Percentiles rank a stretch among this genome's conserved stretches.
phyloP scores from a whole-genome alignment of 805 yeast species.

The Starmerella davenportii region DNA sequence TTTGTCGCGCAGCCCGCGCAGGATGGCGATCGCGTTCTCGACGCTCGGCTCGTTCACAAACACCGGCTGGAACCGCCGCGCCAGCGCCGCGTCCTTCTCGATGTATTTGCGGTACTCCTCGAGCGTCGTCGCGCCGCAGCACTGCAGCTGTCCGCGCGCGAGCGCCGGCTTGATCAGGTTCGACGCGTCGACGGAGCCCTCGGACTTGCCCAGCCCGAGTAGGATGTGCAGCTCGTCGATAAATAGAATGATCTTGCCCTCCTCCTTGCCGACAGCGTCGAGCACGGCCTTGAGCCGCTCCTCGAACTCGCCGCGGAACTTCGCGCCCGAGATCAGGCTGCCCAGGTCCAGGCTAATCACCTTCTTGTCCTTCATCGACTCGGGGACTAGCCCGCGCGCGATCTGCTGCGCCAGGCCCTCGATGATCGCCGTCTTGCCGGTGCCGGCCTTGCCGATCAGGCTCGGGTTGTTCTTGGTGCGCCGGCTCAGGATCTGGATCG shows the following conservation, averaged over 20 bases:
- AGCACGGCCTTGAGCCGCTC: slow-evolving; percentile 93
- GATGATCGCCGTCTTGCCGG: slow-evolving; percentile 92
- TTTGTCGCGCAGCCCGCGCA: slow-evolving; percentile 82
- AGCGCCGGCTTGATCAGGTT: slow-evolving; percentile 82
- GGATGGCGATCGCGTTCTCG: slow-evolving; percentile 73
- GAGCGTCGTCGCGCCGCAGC: slow-evolving; percentile 91
- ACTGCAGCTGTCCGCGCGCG: slow-evolving; percentile 80
- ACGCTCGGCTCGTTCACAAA: slow-evolving; percentile 74
- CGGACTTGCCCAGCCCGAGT: slow-evolving; percentile 97
- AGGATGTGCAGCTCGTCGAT: slow-evolving; percentile 97
- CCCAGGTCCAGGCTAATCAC: slow-evolving; percentile 77
- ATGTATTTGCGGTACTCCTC: slow-evolving; percentile 86
- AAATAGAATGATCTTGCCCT: slow-evolving; percentile 70
- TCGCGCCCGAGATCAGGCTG: slow-evolving; percentile 81
- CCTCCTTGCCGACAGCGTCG: slow-evolving; percentile 78
- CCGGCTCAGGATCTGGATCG: slow-evolving; percentile 79
- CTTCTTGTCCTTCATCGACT: slow-evolving; percentile 70
- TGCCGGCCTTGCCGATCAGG: slow-evolving; percentile 89
- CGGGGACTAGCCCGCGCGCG: slow-evolving; percentile 83
- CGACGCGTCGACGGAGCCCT: slow-evolving; percentile 91
- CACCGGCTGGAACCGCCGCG: slow-evolving; percentile 86
- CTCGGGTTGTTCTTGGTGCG: slow-evolving; percentile 94
- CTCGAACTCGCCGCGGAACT: slow-evolving; percentile 90
- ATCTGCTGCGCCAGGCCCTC: slow-evolving; percentile 94
- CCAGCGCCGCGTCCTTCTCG: slow-evolving; percentile 90